Base-by-base conservation (phyloP, 805 yeast species). In the Metschnikowia hibisci region DNA sequence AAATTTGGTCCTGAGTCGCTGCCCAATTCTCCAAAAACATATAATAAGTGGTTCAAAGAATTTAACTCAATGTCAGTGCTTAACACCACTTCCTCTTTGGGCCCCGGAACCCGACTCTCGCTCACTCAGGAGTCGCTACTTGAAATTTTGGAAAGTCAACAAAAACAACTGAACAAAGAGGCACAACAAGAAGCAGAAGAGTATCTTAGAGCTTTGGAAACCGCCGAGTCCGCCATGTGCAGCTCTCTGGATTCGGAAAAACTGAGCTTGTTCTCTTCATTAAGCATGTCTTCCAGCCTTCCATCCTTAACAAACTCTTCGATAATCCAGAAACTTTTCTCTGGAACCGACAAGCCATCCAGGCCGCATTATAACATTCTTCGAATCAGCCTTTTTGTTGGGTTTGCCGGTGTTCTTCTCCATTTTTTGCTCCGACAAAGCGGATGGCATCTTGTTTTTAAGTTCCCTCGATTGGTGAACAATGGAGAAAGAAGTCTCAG, bases 381-480 rank as follows among this genome's bases (percentile, higher is more conserved):
- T 48, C 62, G 57, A 41, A 40, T 67, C 22, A 66, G 73, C 34
- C 48, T 68, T 41, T 62, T 72, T 1, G 60, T 69, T 23, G 74
- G 74, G 1, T 56, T 69, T 34, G 53, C 69, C 28, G 74, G 75
- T 2, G 55, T 69, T 36, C 26, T 69, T 39, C 36, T 67, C 14
- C 75, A 70, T 47, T 61, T 61, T 32, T 42, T 70, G 16, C 32
- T 67, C n/a, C 58, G 61, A 43, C 55, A 56, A 32, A 22, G 28
- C 14, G 40, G 40, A 11, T 29, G 32, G 40, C 7, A 29, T 10
- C 14, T 37, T 12, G 14, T 37, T 9, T 13, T 14, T 8, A 37
- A 11, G 14, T 8, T 37, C 25, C 34, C 40, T 29, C 40, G 40
- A 4, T 29, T 20, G 9, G 30, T 30, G 10, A 22, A 14, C 28